Percentiles rank a stretch among this genome's conserved stretches.
Conservation (phyloP, 139 green algal genomes). For the Haematococcus lacustris region DNA sequence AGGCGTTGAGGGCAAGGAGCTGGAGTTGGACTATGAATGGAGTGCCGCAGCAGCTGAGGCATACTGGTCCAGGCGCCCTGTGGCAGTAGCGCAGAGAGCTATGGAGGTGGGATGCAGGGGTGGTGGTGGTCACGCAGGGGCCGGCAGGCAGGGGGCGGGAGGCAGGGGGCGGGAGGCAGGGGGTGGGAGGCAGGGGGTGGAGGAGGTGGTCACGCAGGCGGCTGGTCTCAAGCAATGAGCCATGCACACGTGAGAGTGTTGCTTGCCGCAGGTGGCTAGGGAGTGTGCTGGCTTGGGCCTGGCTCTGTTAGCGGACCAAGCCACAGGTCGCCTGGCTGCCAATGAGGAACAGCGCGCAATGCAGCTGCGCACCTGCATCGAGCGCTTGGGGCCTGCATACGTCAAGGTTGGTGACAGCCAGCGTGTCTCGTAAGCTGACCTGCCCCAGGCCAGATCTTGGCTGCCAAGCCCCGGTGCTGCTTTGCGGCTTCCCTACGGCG, state of each 20-base stretch:
- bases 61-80: background rate
- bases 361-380: slow-evolving; percentile 54
- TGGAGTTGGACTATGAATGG: too few species aligned
- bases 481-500: background rate
- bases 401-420: slow-evolving; percentile 48
- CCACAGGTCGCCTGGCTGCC: slow-evolving; percentile 18
- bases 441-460: background rate
- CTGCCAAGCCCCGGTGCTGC: background rate
- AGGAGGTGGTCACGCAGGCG: too few species aligned
- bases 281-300: slow-evolving; percentile 38
- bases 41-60: background rate
- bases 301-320: slow-evolving; percentile 40
- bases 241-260: too few species aligned
- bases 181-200: too few species aligned
- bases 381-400: slow-evolving; percentile 74
- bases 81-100: background rate
- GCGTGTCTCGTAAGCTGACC: background rate
- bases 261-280: slow-evolving; percentile 19
- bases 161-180: too few species aligned
- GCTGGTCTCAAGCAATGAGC: too few species aligned
- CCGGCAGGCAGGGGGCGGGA: too few species aligned
- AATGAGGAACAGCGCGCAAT: slow-evolving; percentile 28
- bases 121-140: too few species aligned
- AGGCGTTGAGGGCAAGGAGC: too few species aligned
- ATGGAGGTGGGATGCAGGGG: too few species aligned